Evolutionary conservation across 345 rosid species (phyloP), one percentile per base, ranked within the genome.

Genomic region (Hibiscus tridactylites): DNA sequence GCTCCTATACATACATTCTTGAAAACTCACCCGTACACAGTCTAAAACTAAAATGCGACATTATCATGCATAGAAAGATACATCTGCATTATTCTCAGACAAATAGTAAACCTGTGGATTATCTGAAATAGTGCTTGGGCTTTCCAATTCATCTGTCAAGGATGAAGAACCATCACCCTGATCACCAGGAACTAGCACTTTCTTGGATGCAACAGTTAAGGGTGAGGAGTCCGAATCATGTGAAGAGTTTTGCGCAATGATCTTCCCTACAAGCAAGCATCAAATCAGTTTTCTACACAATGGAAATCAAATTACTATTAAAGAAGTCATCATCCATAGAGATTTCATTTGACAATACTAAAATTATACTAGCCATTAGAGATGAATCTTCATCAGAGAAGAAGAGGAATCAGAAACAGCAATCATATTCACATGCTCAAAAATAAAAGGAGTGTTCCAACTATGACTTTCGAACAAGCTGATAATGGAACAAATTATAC

Each of bases 261-360:
- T 77, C 85, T 86, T 91, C 82, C 91, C 97, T 91, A 82, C 85
- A 91, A 82, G 81, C 56, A 78, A 80, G 76, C 74, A 81, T 73
- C 58, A 70, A 72, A 77, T 85, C 70, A 84, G 78, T 49, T 67
- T 37, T 29, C 72, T 26, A 65, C n/a, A 37, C 61, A 39, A 10
- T 17, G n/a, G 11, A 63, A 35, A 17, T 42, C 54, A 58, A 54
- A 5, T 56, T 26, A 53, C 1, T 24, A 65, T 50, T n/a, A 64
- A 26, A 29, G 59, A 28, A 35, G 31, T 9, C 39, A 60, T 12
- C 54, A 66, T 11, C 6, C 16, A 24, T 3, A 44, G 47, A 56
- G 16, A 29, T 9, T 33, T 19, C 19, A 6, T 17, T 63, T 37
- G 35, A 46, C 39, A 33, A 7, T 15, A 28, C 16, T 12, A 71